Conservation (phyloP, 164 flowering plant species). For the Dillenia turbinata region DNA sequence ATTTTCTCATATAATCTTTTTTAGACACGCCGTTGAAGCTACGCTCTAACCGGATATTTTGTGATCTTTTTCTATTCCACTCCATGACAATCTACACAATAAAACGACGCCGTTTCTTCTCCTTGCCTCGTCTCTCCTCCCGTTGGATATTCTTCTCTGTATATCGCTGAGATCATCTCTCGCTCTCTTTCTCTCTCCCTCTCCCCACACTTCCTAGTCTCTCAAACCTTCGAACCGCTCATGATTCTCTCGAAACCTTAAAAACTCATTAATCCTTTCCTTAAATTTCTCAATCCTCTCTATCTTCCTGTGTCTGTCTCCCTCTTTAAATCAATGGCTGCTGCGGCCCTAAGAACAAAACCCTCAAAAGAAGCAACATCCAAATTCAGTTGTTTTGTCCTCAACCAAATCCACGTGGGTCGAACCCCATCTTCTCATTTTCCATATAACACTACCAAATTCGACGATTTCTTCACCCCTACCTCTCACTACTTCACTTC, state of each 20-base stretch:
- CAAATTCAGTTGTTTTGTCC: conserved; percentile 45
- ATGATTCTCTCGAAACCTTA: neutral
- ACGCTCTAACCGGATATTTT: no score
- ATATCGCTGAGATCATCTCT: no score
- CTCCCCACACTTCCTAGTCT: no score
- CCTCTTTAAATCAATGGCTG: conserved; percentile 36
- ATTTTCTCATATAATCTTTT: no score
- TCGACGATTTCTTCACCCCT: conserved; percentile 28
- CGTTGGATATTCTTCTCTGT: no score
- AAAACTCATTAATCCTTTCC: neutral
- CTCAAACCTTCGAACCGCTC: conserved; percentile 13
- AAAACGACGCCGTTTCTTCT: no score
- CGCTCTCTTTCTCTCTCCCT: no score
- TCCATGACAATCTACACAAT: no score
- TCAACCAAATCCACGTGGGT: conserved; percentile 47
- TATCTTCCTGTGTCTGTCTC: neutral
- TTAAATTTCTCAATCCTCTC: neutral
- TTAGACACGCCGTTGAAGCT: no score
- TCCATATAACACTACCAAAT: conserved; percentile 20
- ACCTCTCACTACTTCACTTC: conserved; percentile 42
- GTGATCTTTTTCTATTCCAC: no score
- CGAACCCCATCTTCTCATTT: conserved; percentile 28
- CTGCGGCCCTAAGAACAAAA: conserved; percentile 51
- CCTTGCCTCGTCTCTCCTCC: no score
- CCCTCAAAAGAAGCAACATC: conserved; percentile 40